Evolutionary conservation across 768 basidiomycete genomes (phyloP).

Genomic region (Russula brevipes): DNA sequence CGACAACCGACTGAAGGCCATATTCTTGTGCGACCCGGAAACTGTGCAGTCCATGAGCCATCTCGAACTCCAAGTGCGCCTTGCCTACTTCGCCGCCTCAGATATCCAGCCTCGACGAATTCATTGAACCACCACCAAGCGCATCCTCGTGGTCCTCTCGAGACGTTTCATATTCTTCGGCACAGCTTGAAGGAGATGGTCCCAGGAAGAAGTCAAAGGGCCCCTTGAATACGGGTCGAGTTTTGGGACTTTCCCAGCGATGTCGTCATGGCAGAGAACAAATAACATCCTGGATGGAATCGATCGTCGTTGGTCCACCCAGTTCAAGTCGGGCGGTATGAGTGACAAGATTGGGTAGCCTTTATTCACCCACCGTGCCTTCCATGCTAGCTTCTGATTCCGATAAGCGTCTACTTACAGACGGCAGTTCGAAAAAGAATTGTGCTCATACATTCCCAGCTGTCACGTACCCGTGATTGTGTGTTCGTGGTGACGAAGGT

Average conservation of each 20-base stretch:
- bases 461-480: neutral
- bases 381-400: neutral
- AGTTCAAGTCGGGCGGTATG: neutral
- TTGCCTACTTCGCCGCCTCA: neutral
- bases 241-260: slow-evolving; percentile 2
- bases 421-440: neutral
- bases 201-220: neutral
- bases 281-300: neutral
- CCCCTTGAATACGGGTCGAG: neutral
- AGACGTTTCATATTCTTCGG: slow-evolving; percentile 6
- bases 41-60: neutral
- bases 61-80: neutral
- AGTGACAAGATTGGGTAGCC: neutral
- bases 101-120: neutral
- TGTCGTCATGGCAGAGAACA: neutral
- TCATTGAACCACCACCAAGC: neutral
- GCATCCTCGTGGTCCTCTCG: neutral
- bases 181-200: slow-evolving; percentile 1
- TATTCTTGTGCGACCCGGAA: neutral
- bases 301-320: neutral
- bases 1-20: too few relatives aligned
- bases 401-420: neutral
- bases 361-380: neutral
- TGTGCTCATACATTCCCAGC: too few relatives aligned
- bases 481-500: neutral